phyloP scores from a whole-genome alignment of 768 basidiomycete genomes.

The Hypholoma sublateritium region DNA sequence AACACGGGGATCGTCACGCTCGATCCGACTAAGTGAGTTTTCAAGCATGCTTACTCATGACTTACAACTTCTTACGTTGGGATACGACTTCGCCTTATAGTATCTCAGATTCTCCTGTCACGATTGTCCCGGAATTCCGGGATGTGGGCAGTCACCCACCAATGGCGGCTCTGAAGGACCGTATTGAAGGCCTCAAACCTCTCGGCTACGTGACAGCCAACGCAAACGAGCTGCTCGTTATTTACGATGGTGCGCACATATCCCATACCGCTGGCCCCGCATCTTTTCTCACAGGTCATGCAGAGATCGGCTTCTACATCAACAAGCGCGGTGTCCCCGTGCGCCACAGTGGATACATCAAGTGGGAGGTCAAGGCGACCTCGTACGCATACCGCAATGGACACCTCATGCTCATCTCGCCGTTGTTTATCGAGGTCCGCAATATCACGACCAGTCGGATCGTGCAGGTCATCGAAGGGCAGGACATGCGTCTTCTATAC shows the following conservation, averaged over 20 bases:
- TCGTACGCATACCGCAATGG: constrained; percentile 61
- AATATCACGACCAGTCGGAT: constrained; percentile 62
- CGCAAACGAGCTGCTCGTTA: constrained; percentile 58
- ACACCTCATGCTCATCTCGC: constrained; percentile 71
- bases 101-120: constrained; percentile 41
- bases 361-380: constrained; percentile 74
- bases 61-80: neutral
- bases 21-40: constrained; percentile 64
- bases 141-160: constrained; percentile 37
- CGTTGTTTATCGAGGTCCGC: constrained; percentile 76
- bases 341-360: constrained; percentile 62
- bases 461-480: constrained; percentile 80
- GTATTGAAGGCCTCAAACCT: constrained; percentile 56
- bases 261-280: neutral
- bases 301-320: constrained; percentile 78
- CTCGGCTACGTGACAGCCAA: constrained; percentile 65
- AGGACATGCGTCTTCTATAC: constrained; percentile 67
- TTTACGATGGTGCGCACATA: constrained; percentile 66
- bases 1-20: constrained; percentile 64
- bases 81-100: neutral
- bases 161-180: constrained; percentile 54
- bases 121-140: constrained; percentile 60
- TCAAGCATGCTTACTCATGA: neutral
- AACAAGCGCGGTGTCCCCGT: constrained; percentile 65
- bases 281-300: neutral